Evolutionary conservation across 2,329 filamentous ascomycete genomes (phyloP).

Genomic region (Calonectria leucothoes): DNA sequence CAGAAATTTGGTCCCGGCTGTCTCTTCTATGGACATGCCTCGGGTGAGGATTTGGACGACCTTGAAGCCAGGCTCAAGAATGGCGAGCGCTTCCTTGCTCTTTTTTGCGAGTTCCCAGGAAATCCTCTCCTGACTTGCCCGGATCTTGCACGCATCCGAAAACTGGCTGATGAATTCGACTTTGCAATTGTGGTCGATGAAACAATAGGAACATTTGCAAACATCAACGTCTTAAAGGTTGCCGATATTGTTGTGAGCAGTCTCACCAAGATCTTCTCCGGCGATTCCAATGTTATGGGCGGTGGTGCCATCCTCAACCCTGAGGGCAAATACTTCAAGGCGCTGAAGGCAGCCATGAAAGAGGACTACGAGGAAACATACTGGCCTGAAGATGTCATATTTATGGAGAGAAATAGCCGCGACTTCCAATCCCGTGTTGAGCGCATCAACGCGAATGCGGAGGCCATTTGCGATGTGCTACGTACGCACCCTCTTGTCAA

Average conservation of each 20-base stretch:
- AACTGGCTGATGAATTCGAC: conserved; percentile 82
- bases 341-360: conserved; percentile 74
- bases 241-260: conserved; percentile 95
- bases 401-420: conserved; percentile 95
- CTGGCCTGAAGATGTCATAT: conserved; percentile 94
- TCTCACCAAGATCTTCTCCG: conserved; percentile 96
- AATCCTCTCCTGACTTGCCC: conserved; percentile 91
- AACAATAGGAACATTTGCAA: conserved; percentile 96
- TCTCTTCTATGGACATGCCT: conserved; percentile 87
- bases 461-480: conserved; percentile 82
- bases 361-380: conserved; percentile 86
- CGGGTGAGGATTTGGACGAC: conserved; percentile 82
- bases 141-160: conserved; percentile 83
- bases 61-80: conserved; percentile 76
- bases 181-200: conserved; percentile 95
- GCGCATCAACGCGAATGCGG: conserved; percentile 86
- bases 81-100: conserved; percentile 82
- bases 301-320: conserved; percentile 77
- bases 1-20: conserved; percentile 94
- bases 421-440: conserved; percentile 88
- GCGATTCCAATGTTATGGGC: conserved; percentile 98
- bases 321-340: conserved; percentile 75
- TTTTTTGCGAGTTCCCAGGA: conserved; percentile 96
- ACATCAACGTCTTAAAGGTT: conserved; percentile 90
- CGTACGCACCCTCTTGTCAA: conserved; percentile 73